A percentile compares a stretch with the other conserved stretches of the same genome.
Evolutionary conservation across 768 basidiomycete genomes (phyloP).

Genomic region (Dioszegia hungarica): DNA sequence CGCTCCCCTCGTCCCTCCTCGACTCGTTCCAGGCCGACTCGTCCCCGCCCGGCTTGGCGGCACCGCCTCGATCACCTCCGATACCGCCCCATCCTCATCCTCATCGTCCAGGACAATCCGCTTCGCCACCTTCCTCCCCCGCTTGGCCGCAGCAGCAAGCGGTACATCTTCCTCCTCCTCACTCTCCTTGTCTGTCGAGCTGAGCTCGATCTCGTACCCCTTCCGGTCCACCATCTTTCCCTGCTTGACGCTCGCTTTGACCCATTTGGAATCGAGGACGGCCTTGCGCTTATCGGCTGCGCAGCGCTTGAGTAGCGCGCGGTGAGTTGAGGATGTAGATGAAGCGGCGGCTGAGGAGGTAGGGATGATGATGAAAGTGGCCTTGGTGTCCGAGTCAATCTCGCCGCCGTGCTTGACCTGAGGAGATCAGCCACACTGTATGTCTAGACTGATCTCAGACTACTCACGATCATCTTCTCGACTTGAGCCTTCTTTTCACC

Average conservation of each 20-base stretch:
- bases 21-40: too few species aligned
- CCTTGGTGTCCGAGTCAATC: background rate
- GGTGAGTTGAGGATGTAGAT: background rate
- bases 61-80: too few species aligned
- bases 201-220: background rate
- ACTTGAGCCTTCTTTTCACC: too few species aligned
- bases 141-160: background rate
- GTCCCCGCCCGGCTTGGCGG: too few species aligned
- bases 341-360: background rate
- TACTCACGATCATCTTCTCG: too few species aligned
- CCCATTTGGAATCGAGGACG: background rate
- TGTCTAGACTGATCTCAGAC: too few species aligned
- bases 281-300: background rate
- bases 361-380: background rate
- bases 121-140: too few species aligned
- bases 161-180: background rate
- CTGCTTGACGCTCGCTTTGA: background rate
- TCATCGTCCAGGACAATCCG: too few species aligned
- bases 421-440: background rate
- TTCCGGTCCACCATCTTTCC: background rate
- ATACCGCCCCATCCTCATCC: too few species aligned
- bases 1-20: too few species aligned
- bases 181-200: background rate
- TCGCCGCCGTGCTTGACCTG: background rate
- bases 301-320: background rate